Conservation (phyloP, 805 yeast species). For the Candida nanaspora region DNA sequence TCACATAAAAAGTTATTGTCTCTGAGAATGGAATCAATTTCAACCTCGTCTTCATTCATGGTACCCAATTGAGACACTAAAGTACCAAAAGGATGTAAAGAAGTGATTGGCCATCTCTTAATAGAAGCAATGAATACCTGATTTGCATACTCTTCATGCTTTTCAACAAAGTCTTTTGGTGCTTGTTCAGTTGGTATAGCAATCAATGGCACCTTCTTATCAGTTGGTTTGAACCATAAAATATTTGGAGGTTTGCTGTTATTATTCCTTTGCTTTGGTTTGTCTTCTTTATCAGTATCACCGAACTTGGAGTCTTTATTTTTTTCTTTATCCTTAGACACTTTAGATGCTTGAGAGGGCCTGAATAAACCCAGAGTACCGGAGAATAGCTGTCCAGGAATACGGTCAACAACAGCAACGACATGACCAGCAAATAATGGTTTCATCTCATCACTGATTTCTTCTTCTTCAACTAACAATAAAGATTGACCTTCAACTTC, state of each 20-base stretch:
- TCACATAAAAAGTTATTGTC: slow-evolving; percentile 80
- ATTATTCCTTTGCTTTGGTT: slow-evolving; percentile 7
- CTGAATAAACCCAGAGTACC: slow-evolving; percentile 91
- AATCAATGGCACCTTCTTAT: slow-evolving; percentile 93
- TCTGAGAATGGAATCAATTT: slow-evolving; percentile 81
- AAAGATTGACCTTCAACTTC: slow-evolving; percentile 98
- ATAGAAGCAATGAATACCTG: slow-evolving; percentile 89
- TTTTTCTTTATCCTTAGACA: slow-evolving; percentile 46
- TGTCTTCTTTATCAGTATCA: slow-evolving; percentile 21
- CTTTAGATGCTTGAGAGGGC: slow-evolving; percentile 90
- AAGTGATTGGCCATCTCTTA: slow-evolving; percentile 98
- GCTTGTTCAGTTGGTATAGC: slow-evolving; percentile 99
- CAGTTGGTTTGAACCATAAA: slow-evolving; percentile 99
- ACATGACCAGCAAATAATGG: slow-evolving; percentile 98
- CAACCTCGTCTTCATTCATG: slow-evolving; percentile 68
- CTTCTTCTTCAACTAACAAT: slow-evolving; percentile 89
- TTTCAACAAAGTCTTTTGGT: slow-evolving; percentile 90
- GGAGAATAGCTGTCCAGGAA: slow-evolving; percentile 92
- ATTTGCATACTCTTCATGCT: slow-evolving; percentile 75
- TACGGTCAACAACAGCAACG: slow-evolving; percentile 95
- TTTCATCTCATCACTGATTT: slow-evolving; percentile 83
- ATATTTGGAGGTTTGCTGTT: slow-evolving; percentile 65
- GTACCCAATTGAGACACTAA: slow-evolving; percentile 80
- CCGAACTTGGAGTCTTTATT: no score
- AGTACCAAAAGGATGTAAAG: slow-evolving; percentile 96